These are phyloP conservation scores for Pyrenochaeta sp. DNA, from an alignment of 2,329 filamentous ascomycete species.

Conservation along the genomic window DNA sequence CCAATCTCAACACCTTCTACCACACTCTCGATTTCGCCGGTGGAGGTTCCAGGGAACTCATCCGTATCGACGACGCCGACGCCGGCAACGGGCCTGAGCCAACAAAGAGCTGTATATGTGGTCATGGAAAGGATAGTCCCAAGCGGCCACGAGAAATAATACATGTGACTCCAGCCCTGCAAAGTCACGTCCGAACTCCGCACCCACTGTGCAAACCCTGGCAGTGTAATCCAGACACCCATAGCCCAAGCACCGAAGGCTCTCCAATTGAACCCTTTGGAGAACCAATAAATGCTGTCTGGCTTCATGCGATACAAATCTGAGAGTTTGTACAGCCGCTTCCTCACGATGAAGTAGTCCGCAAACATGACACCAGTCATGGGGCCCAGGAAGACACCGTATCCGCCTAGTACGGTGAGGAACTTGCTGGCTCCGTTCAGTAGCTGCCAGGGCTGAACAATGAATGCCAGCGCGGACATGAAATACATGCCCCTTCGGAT, in stretches of 20 bases:
- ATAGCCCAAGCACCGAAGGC: conserved; percentile 50
- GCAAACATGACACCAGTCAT: conserved; percentile 56
- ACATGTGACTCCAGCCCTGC: conserved; percentile 1
- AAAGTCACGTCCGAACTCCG: not conserved
- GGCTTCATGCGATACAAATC: conserved; percentile 52
- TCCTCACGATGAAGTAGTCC: conserved; percentile 56
- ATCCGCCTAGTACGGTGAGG: conserved; percentile 56
- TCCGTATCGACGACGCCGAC: not conserved
- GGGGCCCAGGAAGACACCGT: conserved; percentile 57
- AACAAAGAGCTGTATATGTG: not conserved
- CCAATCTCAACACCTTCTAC: not conserved
- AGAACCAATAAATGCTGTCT: conserved; percentile 54
- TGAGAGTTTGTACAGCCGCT: conserved; percentile 50
- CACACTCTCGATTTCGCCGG: not conserved
- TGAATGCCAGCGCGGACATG: conserved; percentile 54
- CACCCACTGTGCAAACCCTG: not conserved
- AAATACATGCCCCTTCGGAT: conserved; percentile 63
- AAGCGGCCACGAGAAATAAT: not conserved
- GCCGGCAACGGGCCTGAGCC: not conserved
- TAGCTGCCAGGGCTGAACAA: conserved; percentile 61
- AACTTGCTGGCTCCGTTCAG: conserved; percentile 57
- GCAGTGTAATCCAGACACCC: not conserved
- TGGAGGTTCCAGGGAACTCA: not conserved
- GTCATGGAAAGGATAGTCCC: conserved; percentile 2
- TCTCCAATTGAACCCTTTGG: conserved; percentile 55